Percentiles rank a stretch among this genome's conserved stretches.
Evolutionary conservation across 1,284 basidiomycete genomes (phyloP).

Genomic region (Leccinum fallax): DNA sequence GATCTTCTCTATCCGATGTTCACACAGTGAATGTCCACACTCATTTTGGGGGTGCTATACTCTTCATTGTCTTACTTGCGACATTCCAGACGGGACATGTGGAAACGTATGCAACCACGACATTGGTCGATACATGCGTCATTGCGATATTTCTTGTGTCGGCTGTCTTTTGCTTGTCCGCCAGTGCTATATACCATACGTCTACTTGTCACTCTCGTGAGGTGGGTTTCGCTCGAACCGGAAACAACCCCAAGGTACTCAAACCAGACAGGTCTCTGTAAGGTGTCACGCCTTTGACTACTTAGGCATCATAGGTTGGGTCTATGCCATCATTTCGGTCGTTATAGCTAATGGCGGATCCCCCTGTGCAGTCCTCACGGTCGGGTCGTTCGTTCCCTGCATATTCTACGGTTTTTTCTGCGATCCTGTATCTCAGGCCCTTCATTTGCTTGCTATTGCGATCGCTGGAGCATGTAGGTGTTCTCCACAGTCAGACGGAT

Average conservation of each 20-base stretch:
- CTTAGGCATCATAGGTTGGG: conserved; percentile 63
- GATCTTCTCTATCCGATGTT: conserved; percentile 11
- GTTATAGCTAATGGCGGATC: conserved; percentile 1
- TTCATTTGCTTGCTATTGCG: conserved; percentile 59
- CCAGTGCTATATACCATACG: conserved; percentile 80
- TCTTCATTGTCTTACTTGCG: conserved; percentile 66
- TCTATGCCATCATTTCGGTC: not conserved
- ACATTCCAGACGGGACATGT: conserved; percentile 56
- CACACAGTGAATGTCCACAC: conserved; percentile 85
- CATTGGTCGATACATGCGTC: conserved; percentile 65
- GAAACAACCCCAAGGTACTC: not conserved
- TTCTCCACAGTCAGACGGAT: not conserved
- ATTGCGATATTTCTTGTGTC: conserved; percentile 73
- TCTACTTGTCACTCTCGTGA: conserved; percentile 72
- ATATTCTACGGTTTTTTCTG: conserved; percentile 78
- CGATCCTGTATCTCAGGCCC: conserved; percentile 49
- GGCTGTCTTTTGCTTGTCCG: conserved; percentile 73
- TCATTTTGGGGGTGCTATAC: conserved; percentile 75
- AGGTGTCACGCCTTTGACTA: conserved; percentile 72
- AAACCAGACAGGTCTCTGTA: conserved; percentile 43
- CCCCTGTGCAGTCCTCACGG: conserved; percentile 52
- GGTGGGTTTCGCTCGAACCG: conserved; percentile 41
- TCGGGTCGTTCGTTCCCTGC: conserved; percentile 82
- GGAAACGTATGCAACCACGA: conserved; percentile 49
- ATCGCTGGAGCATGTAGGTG: conserved; percentile 63